Conservation (phyloP, 106 monocot species). For the Dactylorhiza incarnata region DNA sequence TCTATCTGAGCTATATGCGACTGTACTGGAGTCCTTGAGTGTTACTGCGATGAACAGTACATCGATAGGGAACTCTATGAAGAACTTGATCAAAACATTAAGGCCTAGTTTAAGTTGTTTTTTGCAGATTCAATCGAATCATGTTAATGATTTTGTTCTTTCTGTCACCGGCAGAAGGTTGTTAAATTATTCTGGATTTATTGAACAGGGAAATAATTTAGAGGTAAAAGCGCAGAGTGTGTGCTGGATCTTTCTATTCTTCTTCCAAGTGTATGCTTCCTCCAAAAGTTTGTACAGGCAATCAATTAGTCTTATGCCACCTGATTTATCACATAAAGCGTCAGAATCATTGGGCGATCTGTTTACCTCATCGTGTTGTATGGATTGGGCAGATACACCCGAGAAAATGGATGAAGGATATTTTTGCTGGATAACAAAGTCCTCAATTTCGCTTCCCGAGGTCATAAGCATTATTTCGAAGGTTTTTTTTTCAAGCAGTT, state of each 20-base stretch:
- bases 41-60: slow-evolving; percentile 69
- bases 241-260: slow-evolving; percentile 60
- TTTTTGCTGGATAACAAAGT: slow-evolving; percentile 62
- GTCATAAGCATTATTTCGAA: slow-evolving; percentile 30
- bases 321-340: slow-evolving; percentile 48
- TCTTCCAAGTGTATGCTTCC: slow-evolving; percentile 70
- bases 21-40: slow-evolving; percentile 53
- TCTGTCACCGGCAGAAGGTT: slow-evolving; percentile 40
- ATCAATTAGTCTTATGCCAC: slow-evolving; percentile 64
- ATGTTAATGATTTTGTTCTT: slow-evolving; percentile 29
- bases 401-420: slow-evolving; percentile 43
- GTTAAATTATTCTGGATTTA: slow-evolving; percentile 7
- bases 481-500: slow-evolving; percentile 18
- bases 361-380: slow-evolving; percentile 35
- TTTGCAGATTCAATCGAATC: slow-evolving; percentile 27
- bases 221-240: slow-evolving; percentile 5
- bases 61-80: slow-evolving; percentile 55
- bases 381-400: slow-evolving; percentile 37
- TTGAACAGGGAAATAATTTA: slow-evolving; percentile 13
- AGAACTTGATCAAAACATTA: slow-evolving; percentile 43
- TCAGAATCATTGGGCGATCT: slow-evolving; percentile 46
- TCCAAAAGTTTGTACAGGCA: slow-evolving; percentile 67
- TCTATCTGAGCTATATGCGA: slow-evolving; percentile 60
- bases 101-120: slow-evolving; percentile 34
- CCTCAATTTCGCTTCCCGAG: slow-evolving; percentile 49